Evolutionary conservation across 768 basidiomycete species (phyloP).

Genomic region (Strobilomyces confusus): DNA sequence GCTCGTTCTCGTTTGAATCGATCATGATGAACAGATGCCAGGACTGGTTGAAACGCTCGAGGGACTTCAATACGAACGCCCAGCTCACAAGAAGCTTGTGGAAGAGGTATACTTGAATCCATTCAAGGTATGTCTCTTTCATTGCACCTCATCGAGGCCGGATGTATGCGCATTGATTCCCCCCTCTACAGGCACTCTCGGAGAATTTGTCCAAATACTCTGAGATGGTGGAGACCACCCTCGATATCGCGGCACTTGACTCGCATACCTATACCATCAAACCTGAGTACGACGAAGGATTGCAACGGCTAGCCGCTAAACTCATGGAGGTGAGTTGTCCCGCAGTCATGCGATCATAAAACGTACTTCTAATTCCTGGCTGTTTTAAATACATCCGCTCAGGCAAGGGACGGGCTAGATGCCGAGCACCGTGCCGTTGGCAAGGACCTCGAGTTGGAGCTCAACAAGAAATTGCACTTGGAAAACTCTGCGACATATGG

Average conservation of each 20-base stretch:
- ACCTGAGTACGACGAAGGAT: constrained; percentile 79
- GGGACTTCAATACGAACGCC: constrained; percentile 40
- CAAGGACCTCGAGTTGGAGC: constrained; percentile 69
- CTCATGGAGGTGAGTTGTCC: constrained; percentile 47
- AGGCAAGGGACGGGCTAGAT: constrained; percentile 78
- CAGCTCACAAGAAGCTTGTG: constrained; percentile 52
- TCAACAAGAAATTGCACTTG: constrained; percentile 93
- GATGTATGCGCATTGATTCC: background rate
- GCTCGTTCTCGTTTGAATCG: background rate
- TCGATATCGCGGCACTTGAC: constrained; percentile 84
- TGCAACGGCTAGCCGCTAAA: constrained; percentile 64
- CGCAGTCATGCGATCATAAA: background rate
- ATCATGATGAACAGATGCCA: constrained; percentile 51
- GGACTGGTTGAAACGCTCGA: constrained; percentile 68
- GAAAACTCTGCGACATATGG: constrained; percentile 89
- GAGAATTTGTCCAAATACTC: constrained; percentile 69
- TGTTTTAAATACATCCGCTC: background rate
- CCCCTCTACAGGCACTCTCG: constrained; percentile 51
- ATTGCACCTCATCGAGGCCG: background rate
- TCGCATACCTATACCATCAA: constrained; percentile 89
- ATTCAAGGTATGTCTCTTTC: constrained; percentile 47
- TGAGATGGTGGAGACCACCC: constrained; percentile 94
- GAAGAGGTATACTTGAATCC: constrained; percentile 62
- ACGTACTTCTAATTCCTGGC: background rate
- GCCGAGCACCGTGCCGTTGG: constrained; percentile 71